Base-by-base conservation (phyloP, 805 yeast genomes). In the Ogataea salicorniae region DNA sequence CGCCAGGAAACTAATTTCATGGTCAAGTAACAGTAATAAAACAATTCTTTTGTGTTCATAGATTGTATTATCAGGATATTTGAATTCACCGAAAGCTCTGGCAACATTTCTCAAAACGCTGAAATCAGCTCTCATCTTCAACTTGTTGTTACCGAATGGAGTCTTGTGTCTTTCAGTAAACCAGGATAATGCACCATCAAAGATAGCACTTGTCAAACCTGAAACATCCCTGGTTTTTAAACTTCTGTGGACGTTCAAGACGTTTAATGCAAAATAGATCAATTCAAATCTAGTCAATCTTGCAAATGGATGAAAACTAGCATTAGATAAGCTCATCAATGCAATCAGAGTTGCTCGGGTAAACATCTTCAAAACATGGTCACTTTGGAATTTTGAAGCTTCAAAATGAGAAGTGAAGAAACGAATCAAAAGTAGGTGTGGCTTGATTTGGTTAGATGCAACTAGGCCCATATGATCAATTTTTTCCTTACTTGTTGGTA, bases 141-240 rank as follows among this genome's bases (percentile, higher is more conserved):
- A 66, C 39, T 78, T 73, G 60, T 92, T 89, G 11, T 89, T 84
- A 3, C 99, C 98, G 68, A 76, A 90, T 15, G 98, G 97, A 70
- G 84, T 84, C 4, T 75, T 70, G 1, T 80, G 72, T 18, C 78
- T 72, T 41, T 70, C 74, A 22, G 72, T 73, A 61, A 89, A 94
- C 97, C 98, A 91, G 1, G 84, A 74, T 39, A 94, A 72, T 0
- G 84, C 77, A 16, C 88, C 89, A 47, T 78, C 80, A 22, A 86
- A 62, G 15, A 90, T 75, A 3, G 76, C 65, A 35, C 68, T 68
- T 1, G 78, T 76, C 54, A 90, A 66, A 2, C 64, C 57, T 2
- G 64, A 49, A 20, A 71, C 69, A 48, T 74, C 72, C 52, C 75
- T 70, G 1, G 83, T 72, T 2, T 68, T 64, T 42, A 80, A 71